phyloP scores from a whole-genome alignment of 208 protist genomes.

The Trypanosoma melophagium region DNA sequence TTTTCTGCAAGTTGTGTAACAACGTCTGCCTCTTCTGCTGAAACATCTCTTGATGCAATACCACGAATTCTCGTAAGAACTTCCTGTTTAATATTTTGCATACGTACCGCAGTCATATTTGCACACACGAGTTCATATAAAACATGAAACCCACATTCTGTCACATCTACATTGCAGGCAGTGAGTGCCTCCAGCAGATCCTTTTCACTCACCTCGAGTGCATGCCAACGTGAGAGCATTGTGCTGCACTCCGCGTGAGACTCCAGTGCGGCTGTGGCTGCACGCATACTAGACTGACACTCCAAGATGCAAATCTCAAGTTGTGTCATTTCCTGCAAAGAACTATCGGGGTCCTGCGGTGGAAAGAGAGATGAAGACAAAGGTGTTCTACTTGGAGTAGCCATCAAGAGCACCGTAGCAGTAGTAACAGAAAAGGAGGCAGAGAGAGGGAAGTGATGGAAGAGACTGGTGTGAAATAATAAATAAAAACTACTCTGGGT shows the following conservation, averaged over 20 bases:
- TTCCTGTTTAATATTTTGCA: constrained; percentile 18
- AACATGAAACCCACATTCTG: neutral
- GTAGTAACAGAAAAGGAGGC: too few relatives aligned
- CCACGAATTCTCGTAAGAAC: constrained; percentile 11
- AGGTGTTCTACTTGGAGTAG: neutral
- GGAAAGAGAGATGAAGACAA: neutral
- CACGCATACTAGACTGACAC: neutral
- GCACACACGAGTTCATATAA: constrained; percentile 14
- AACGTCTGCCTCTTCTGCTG: neutral
- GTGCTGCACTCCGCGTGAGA: neutral
- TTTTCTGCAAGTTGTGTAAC: neutral
- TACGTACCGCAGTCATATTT: constrained; percentile 16
- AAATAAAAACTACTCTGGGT: neutral
- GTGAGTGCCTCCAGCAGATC: neutral
- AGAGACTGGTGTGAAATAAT: too few relatives aligned
- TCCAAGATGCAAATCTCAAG: constrained; percentile 10
- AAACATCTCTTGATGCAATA: neutral
- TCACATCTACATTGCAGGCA: constrained; percentile 2
- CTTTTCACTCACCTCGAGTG: neutral
- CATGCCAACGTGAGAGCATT: constrained; percentile 4
- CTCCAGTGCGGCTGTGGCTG: too few relatives aligned
- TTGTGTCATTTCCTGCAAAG: neutral
- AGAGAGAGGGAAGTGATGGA: too few relatives aligned
- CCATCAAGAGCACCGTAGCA: too few relatives aligned
- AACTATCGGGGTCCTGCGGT: neutral